Evolutionary conservation across 495 filamentous ascomycete species (phyloP), one percentile per base, ranked within the genome.

Genomic region (Elasticomyces elasticus): DNA sequence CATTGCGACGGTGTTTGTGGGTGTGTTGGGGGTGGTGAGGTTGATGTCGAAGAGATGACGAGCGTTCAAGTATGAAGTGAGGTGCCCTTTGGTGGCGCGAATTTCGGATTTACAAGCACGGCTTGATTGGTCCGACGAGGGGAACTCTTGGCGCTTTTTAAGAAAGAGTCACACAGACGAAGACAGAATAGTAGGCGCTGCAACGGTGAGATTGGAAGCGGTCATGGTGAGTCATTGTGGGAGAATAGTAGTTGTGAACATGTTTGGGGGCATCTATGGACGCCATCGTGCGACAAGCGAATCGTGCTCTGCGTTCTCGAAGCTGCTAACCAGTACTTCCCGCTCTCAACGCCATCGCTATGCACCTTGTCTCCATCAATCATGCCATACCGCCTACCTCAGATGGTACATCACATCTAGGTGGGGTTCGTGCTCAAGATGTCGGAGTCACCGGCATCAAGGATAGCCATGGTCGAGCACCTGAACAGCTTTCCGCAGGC

Each of bases 401-500:
- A 7, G 5, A 13, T 15, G 13, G 12, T 48, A 20, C 35, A 30
- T 55, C 7, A 31, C 45, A 30, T 42, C 31, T 51, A 49, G 15
- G 28, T 24, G 5, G 78, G 71, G 66, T 77, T 75, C 64, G 84
- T 79, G 74, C 72, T 79, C 63, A 98, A 79, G 72, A 97, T 96
- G 75, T 98, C 91, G 51, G 86, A 92, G 81, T 97, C 92, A 85
- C 92, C 92, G 72, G 88, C 89, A 74, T 96, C 90, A 40, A 97
- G 74, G 70, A 96, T 83, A 56, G 89, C 82, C 88, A 97, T 94
- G 67, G 89, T 94, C 49, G 84, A 85, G 79, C 89, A 95, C 53
- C 82, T 74, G 79, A 84, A 86, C 62, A 94, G 82, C 73, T 94
- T 94, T 73, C 89, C 89, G 73, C 85, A 88, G 44, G 90, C 87